These are phyloP conservation scores for Nicotiana rustica DNA, from an alignment of 305 asterid species.

Conservation along the genomic window DNA sequence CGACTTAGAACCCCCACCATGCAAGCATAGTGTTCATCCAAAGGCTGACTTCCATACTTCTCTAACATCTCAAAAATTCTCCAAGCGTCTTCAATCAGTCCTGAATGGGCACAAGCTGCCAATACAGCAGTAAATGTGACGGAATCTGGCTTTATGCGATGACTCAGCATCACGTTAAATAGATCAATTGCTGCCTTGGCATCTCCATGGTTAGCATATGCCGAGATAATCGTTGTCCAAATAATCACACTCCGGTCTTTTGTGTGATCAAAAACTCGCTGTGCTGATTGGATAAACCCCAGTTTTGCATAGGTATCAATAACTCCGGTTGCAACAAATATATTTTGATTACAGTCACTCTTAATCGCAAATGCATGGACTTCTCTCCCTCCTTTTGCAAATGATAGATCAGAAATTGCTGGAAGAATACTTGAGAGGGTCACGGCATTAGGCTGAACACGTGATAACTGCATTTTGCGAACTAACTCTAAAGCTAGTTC, in stretches of 20 bases:
- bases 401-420: constrained; percentile 60
- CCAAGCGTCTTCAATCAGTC: constrained; percentile 69
- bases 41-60: constrained; percentile 61
- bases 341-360: constrained; percentile 55
- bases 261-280: constrained; percentile 59
- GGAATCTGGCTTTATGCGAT: constrained; percentile 66
- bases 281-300: constrained; percentile 74
- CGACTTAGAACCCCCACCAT: constrained; percentile 77
- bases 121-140: constrained; percentile 79
- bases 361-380: constrained; percentile 76
- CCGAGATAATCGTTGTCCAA: constrained; percentile 91
- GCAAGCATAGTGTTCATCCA: constrained; percentile 78
- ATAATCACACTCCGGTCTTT: constrained; percentile 66
- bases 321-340: constrained; percentile 73
- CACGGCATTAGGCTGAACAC: constrained; percentile 64
- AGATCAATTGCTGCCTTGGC: constrained; percentile 63
- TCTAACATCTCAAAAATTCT: constrained; percentile 58
- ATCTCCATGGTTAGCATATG: constrained; percentile 83
- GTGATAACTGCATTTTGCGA: constrained; percentile 62
- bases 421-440: constrained; percentile 84
- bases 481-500: constrained; percentile 60
- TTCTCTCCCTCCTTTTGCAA: constrained; percentile 72
- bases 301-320: constrained; percentile 81
- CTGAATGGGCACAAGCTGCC: constrained; percentile 88
- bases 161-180: constrained; percentile 64